These are phyloP conservation scores for Striga hermonthica DNA, from an alignment of 305 asterid genomes.

Conservation along the genomic window DNA sequence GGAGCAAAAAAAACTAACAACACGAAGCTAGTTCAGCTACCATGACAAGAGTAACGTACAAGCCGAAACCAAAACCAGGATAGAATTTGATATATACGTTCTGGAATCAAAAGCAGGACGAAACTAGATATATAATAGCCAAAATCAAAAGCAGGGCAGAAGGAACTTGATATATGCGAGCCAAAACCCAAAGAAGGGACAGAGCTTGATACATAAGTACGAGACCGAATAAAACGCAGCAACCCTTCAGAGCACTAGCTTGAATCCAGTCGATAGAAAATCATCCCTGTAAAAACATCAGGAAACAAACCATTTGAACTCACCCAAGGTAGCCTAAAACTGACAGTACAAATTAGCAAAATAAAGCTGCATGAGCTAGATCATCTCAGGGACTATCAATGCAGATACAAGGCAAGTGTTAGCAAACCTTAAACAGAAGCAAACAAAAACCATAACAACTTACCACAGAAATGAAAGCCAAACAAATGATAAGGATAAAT, in stretches of 20 bases:
- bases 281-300: constrained; percentile 46
- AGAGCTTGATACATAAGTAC: no score
- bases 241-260: constrained; percentile 47
- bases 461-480: no score
- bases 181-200: no score
- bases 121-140: constrained; percentile 18
- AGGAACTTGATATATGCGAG: no score
- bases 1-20: background rate
- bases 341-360: background rate
- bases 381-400: background rate
- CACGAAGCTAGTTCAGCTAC: background rate
- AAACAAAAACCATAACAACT: no score
- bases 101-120: no score
- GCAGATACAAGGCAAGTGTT: background rate
- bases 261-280: constrained; percentile 60
- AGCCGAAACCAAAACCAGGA: no score
- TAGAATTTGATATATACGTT: no score
- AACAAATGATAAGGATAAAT: background rate
- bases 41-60: background rate
- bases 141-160: no score
- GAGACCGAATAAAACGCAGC: background rate
- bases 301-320: background rate
- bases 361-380: background rate
- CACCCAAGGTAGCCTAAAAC: background rate
- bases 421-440: no score